Percentiles rank a stretch among this genome's conserved stretches.
These are phyloP conservation scores for Lecanicillium sp. DNA, from an alignment of 2,329 filamentous ascomycete species.

Conservation along the genomic window DNA sequence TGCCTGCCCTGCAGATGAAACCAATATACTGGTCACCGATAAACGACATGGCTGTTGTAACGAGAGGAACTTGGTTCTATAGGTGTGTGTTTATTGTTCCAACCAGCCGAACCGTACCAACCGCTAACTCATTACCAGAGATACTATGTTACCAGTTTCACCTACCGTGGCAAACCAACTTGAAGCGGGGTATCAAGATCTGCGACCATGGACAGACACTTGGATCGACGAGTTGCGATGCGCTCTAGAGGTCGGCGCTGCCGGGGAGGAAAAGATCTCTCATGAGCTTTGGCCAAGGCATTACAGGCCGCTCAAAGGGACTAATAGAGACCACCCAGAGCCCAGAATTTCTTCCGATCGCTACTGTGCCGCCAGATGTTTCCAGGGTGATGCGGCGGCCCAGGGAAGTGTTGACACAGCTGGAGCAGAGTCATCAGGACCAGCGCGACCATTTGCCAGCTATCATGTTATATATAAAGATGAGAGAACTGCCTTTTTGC, in stretches of 20 bases:
- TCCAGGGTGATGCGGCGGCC: constrained; percentile 49
- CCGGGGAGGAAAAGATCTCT: constrained; percentile 85
- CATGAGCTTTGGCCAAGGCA: constrained; percentile 73
- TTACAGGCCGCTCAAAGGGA: constrained; percentile 12
- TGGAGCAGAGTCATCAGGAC: constrained; percentile 26
- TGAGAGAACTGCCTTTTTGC: constrained; percentile 66
- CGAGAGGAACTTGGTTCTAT: constrained; percentile 94
- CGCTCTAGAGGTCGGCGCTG: constrained; percentile 80
- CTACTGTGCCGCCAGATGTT: constrained; percentile 53
- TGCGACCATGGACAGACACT: constrained; percentile 83
- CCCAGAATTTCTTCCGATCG: constrained; percentile 44
- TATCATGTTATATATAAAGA: constrained; percentile 87
- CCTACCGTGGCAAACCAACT: constrained; percentile 82
- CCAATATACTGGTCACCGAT: constrained; percentile 97
- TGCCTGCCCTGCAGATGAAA: constrained; percentile 81
- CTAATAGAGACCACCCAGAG: constrained; percentile 11
- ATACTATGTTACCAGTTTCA: constrained; percentile 87
- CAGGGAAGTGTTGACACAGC: constrained; percentile 38
- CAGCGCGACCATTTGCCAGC: constrained; percentile 55
- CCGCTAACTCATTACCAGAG: constrained; percentile 31
- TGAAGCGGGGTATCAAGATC: constrained; percentile 80
- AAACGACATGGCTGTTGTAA: constrained; percentile 76
- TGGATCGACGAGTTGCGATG: constrained; percentile 89
- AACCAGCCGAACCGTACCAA: background rate
- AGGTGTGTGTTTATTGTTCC: constrained; percentile 33